Evolutionary conservation across 495 filamentous ascomycete species (phyloP), one percentile per base, ranked within the genome.

Genomic region (Collariella sp.): DNA sequence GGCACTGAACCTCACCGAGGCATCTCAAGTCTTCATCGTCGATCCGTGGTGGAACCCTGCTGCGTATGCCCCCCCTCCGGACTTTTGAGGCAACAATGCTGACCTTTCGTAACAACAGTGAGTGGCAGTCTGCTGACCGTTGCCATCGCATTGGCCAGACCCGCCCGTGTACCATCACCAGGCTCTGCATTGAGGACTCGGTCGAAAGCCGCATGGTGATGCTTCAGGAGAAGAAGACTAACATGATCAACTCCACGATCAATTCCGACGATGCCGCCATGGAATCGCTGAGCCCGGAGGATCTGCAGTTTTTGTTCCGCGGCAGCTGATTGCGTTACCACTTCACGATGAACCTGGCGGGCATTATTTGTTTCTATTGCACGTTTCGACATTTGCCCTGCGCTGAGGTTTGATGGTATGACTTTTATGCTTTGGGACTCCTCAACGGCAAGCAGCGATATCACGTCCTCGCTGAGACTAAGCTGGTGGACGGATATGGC

Each of bases 41-140:
- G 93, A 98, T 65, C 91, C 91, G 72, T 95, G 90, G 91, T 96
- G 91, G 91, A 96, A 96, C 57, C 91, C 91, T 4, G 89, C 90
- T 19, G 90, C 91, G 5, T 67, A 62, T 13, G 63, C 64, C 38
- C 39, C 7, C 20, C 10, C 10, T 35, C 18, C 11, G n/a, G 13
- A 20, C 29, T 22, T 31, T 3, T 40, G 16, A 1, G 22, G 34
- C 11, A 19, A 31, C 44, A 56, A 7, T 46, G 23, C 50, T 53
- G 15, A 52, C 57, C 31, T 34, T 19, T 20, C 2, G 50, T 7
- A 2, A 38, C 15, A 29, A 57, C 39, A 67, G 64, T 46, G 93
- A 98, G 76, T 96, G 93, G 91, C 93, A 98, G 64, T 88, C 84
- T 55, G 91, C 91, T 3, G 93, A 98, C 67, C 85, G 93, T 57